Evolutionary conservation across 2,329 filamentous ascomycete genomes (phyloP).

Genomic region (Sclerotinia sclerotiorum): DNA sequence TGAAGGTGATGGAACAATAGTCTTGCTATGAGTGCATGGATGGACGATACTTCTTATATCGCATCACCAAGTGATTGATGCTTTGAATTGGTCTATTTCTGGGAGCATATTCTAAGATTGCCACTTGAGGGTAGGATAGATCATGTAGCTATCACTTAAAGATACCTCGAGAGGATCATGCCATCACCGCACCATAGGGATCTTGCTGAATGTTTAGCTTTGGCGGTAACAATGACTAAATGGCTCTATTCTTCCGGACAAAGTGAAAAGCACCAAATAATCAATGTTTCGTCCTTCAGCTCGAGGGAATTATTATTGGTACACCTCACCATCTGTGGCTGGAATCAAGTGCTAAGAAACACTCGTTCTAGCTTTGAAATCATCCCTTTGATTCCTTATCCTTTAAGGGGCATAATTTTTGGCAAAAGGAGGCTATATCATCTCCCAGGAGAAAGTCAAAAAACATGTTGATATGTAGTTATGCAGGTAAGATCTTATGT

Average conservation of each 20-base stretch:
- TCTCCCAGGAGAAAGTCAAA: neutral
- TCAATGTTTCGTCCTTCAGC: neutral
- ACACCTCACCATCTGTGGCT: neutral
- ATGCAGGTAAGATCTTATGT: neutral
- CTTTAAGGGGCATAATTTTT: neutral
- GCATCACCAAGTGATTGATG: rapidly evolving
- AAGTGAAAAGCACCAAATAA: neutral
- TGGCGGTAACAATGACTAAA: too few species aligned
- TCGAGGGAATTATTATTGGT: neutral
- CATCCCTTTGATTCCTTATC: neutral
- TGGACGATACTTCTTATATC: neutral
- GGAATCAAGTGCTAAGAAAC: neutral
- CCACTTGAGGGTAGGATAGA: neutral
- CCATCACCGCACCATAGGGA: neutral
- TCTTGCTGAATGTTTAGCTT: neutral
- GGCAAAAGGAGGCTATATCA: neutral
- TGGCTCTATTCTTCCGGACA: neutral
- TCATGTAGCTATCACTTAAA: neutral
- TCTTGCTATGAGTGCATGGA: neutral
- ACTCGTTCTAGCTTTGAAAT: conserved; percentile 2
- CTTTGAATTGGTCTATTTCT: neutral
- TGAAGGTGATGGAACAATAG: neutral
- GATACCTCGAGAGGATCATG: neutral
- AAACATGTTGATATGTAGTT: neutral
- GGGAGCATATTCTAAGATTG: neutral